These are phyloP conservation scores for Aspergillus neoniger DNA, from an alignment of 2,329 filamentous ascomycete species.

Conservation along the genomic window DNA sequence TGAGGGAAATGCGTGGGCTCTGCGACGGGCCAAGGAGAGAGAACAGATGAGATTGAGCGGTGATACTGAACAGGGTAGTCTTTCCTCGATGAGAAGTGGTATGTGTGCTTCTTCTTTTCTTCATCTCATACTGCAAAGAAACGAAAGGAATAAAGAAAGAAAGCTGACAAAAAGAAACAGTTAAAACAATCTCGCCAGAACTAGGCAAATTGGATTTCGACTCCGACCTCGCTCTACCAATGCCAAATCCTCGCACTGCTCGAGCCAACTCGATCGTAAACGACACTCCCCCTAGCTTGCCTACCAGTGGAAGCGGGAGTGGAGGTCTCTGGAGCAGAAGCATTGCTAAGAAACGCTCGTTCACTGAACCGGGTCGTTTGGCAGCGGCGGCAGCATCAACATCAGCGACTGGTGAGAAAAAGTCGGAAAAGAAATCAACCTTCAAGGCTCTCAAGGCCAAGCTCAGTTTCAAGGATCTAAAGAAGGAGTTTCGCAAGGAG, in stretches of 20 bases:
- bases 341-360: slow-evolving; percentile 19
- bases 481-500: slow-evolving; percentile 27
- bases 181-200: neutral
- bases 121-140: neutral
- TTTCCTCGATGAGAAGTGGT: neutral
- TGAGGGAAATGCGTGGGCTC: slow-evolving; percentile 31
- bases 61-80: neutral
- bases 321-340: slow-evolving; percentile 5
- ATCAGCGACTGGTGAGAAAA: neutral
- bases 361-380: slow-evolving; percentile 16
- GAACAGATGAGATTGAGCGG: slow-evolving; percentile 2
- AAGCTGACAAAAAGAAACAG: neutral
- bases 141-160: neutral
- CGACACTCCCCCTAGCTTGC: neutral
- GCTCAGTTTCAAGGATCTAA: slow-evolving; percentile 34
- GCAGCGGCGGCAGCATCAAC: neutral
- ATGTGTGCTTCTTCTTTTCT: neutral
- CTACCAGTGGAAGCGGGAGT: neutral
- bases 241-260: slow-evolving; percentile 27
- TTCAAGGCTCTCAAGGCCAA: slow-evolving; percentile 31
- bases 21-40: slow-evolving; percentile 23
- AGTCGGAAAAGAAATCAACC: slow-evolving; percentile 22
- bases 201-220: slow-evolving; percentile 26
- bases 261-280: slow-evolving; percentile 3
- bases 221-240: slow-evolving; percentile 29